A percentile compares a stretch with the other conserved stretches of the same genome.
Evolutionary conservation across 306 rosid species (phyloP).

Genomic region (Hylodesmum podocarpum): DNA sequence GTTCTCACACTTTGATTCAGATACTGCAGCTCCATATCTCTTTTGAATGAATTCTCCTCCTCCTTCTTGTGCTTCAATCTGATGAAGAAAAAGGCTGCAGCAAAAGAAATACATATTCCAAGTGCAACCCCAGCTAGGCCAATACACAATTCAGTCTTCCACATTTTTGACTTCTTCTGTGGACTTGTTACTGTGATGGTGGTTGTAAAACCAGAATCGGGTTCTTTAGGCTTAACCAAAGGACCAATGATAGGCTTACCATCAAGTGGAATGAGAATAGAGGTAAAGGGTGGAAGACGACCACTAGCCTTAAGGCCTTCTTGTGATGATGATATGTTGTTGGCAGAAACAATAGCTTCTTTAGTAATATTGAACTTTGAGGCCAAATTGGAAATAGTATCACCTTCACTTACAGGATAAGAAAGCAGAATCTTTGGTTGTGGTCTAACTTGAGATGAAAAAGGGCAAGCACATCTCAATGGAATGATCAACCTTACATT

Average conservation of each 20-base stretch:
- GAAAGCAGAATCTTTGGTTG: conserved; percentile 57
- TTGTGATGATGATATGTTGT: conserved; percentile 50
- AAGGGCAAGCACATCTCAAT: conserved; percentile 78
- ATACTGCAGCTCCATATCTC: conserved; percentile 78
- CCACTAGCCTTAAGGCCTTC: conserved; percentile 25
- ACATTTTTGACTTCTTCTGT: conserved; percentile 60
- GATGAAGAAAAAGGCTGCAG: conserved; percentile 47
- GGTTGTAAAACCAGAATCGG: conserved; percentile 44
- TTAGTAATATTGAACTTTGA: conserved; percentile 60
- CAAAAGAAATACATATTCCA: conserved; percentile 55
- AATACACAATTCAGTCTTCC: conserved; percentile 44
- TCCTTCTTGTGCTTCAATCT: conserved; percentile 54
- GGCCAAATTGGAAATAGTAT: conserved; percentile 65
- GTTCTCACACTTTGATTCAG: conserved; percentile 82
- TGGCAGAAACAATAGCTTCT: conserved; percentile 56
- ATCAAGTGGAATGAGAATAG: conserved; percentile 70
- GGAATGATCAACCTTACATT: conserved; percentile 55
- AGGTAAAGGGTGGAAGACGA: conserved; percentile 51
- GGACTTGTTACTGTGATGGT: conserved; percentile 38
- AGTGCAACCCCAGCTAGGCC: conserved; percentile 47
- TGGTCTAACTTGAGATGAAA: conserved; percentile 39
- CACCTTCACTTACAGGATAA: conserved; percentile 69
- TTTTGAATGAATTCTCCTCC: conserved; percentile 38
- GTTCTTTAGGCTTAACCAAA: conserved; percentile 46
- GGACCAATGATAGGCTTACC: conserved; percentile 48